Conservation (phyloP, 371 early-diverging fungal species). For the Basidiobolus meristosporus region DNA sequence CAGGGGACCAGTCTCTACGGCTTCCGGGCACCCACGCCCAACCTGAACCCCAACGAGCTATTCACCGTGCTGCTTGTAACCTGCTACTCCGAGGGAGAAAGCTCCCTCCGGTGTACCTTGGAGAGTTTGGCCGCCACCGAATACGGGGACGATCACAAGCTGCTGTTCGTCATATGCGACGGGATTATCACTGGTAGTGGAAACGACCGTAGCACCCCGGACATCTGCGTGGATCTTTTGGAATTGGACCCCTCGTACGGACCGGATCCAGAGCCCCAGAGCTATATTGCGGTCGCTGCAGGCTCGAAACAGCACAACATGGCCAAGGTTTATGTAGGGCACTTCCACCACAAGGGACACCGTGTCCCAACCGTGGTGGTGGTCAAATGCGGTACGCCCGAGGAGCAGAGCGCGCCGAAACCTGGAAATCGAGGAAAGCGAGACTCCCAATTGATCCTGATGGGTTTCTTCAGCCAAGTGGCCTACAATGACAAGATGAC, state of each 20-base stretch:
- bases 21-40: too few species aligned
- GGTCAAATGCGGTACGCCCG: constrained; percentile 65
- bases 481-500: constrained; percentile 66
- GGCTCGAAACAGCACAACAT: constrained; percentile 70
- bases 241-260: constrained; percentile 32
- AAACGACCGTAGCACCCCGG: constrained; percentile 54
- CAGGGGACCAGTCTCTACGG: too few species aligned
- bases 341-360: constrained; percentile 33
- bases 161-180: constrained; percentile 80
- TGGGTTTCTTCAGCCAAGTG: constrained; percentile 77
- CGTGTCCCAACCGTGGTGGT: constrained; percentile 50
- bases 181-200: constrained; percentile 74
- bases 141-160: constrained; percentile 73
- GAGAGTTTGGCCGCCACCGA: constrained; percentile 78
- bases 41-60: constrained; percentile 36
- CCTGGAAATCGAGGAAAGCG: constrained; percentile 87
- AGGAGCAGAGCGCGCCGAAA: constrained; percentile 46
- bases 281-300: constrained; percentile 72
- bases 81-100: constrained; percentile 82
- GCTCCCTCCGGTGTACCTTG: constrained; percentile 68
- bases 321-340: constrained; percentile 83
- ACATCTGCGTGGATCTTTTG: constrained; percentile 43
- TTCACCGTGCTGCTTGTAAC: constrained; percentile 51
- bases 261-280: constrained; percentile 38
- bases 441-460: constrained; percentile 83